Evolutionary conservation across 371 early-diverging fungal genomes (phyloP), one percentile per base, ranked within the genome.

Genomic region (Mucor racemosus): DNA sequence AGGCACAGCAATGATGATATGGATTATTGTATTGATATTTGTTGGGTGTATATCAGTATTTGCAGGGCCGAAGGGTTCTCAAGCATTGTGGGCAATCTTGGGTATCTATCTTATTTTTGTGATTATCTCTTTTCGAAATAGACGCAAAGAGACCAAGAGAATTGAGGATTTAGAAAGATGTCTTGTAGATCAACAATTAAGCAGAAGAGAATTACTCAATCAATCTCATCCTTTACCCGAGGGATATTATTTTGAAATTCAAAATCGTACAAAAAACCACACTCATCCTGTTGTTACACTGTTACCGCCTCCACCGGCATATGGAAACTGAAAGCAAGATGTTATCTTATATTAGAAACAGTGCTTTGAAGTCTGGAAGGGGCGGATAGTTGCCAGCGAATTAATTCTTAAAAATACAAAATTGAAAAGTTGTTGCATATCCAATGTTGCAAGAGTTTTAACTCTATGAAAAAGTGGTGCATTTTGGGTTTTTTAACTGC

Each of bases 221-320:
- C 64, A 54, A 21, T 38, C 48, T 5, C 55, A 56, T 44, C 54
- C 39, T n/a, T 65, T 68, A 26, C 72, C 72, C 4, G 57, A 64
- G 15, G 60, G 33, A 15, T 60, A 61, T 46, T 72, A 53, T 40
- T 72, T 72, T 58, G 60, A 66, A 40, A 66, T 68, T 19, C 60
- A 64, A 41, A 41, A 68, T 57, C 42, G 50, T 11, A 33, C 6
- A 10, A 68, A 68, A 19, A 57, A 72, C 8, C 72, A 72, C n/a
- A 40, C 46, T 5, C 72, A 72, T 60, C 72, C 72, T 13, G 57
- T 68, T 10, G 57, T 60, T 21, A 72, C 72, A 3, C 55, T 72
- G 21, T 41, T 72, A 31, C 72, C 68, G n/a, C 57, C 40, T 8
- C 59, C 59, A 26, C 59, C 59, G 4, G 41, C 38, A 1, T 40